A percentile compares a stretch with the other conserved stretches of the same genome.
Conservation (phyloP, 1,139 yeast species). For the Saccharomyces hybrid region DNA sequence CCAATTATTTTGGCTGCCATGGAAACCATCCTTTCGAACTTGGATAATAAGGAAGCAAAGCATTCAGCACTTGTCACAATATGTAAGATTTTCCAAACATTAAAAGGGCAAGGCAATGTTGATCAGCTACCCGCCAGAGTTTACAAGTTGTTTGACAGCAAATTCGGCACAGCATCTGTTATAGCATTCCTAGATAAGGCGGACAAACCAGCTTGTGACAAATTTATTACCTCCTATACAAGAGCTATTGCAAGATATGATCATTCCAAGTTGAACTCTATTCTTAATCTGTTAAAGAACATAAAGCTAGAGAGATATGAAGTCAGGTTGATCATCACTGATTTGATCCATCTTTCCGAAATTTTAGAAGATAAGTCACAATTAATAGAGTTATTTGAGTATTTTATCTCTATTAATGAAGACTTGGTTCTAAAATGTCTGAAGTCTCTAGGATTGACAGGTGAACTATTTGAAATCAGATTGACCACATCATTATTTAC, state of each 20-base stretch:
- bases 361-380: constrained; percentile 34
- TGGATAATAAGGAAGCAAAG: constrained; percentile 35
- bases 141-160: constrained; percentile 29
- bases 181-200: constrained; percentile 23
- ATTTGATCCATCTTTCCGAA: constrained; percentile 34
- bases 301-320: constrained; percentile 34
- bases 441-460: constrained; percentile 34
- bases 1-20: constrained; percentile 63
- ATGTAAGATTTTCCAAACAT: constrained; percentile 35
- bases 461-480: constrained; percentile 59
- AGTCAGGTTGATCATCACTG: constrained; percentile 33
- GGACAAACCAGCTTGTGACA: constrained; percentile 26
- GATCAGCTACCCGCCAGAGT: constrained; percentile 35
- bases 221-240: constrained; percentile 33
- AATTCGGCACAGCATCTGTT: constrained; percentile 19
- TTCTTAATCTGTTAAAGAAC: constrained; percentile 28
- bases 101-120: constrained; percentile 34
- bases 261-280: constrained; percentile 30
- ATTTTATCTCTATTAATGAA: constrained; percentile 37
- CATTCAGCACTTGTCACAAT: constrained; percentile 37
- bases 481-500: constrained; percentile 51
- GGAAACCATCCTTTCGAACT: constrained; percentile 50
- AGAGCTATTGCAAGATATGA: constrained; percentile 36
- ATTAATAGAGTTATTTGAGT: constrained; percentile 41
- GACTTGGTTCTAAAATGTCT: constrained; percentile 39